Evolutionary conservation across 202 grass and related monocot species (phyloP).

Genomic region (Panicum virgatum): DNA sequence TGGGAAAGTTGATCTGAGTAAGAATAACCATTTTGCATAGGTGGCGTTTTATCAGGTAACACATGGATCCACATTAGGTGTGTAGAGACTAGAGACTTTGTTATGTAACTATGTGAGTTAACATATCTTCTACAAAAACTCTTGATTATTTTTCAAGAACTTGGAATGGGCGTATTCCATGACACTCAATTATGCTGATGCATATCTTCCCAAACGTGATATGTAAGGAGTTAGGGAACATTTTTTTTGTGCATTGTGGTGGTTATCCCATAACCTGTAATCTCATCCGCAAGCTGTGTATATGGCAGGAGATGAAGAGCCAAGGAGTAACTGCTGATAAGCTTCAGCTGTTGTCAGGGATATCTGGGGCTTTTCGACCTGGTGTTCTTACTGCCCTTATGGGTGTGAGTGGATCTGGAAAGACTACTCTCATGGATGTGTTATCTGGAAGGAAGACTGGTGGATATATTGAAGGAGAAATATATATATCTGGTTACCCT

Average conservation of each 20-base stretch:
- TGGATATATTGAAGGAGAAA: constrained; percentile 71
- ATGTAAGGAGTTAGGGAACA: neutral
- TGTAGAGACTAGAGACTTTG: constrained; percentile 19
- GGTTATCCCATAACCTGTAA: constrained; percentile 10
- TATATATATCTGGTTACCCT: constrained; percentile 62
- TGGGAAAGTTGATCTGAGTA: neutral
- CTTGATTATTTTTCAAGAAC: neutral
- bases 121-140: neutral
- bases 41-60: constrained; percentile 12
- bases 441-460: constrained; percentile 78
- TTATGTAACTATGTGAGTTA: constrained; percentile 11
- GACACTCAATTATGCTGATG: neutral
- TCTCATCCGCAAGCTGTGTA: constrained; percentile 36
- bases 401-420: constrained; percentile 84
- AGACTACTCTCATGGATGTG: constrained; percentile 84
- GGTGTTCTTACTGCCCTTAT: constrained; percentile 78
- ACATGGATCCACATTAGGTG: constrained; percentile 14
- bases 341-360: constrained; percentile 59
- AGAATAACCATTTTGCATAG: neutral
- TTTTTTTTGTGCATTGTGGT: neutral
- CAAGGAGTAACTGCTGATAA: constrained; percentile 60
- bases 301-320: constrained; percentile 70
- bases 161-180: neutral
- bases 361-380: constrained; percentile 65
- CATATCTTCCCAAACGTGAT: constrained; percentile 6